phyloP scores from a whole-genome alignment of 176 grass and related monocot species.

The Themeda triandra region DNA sequence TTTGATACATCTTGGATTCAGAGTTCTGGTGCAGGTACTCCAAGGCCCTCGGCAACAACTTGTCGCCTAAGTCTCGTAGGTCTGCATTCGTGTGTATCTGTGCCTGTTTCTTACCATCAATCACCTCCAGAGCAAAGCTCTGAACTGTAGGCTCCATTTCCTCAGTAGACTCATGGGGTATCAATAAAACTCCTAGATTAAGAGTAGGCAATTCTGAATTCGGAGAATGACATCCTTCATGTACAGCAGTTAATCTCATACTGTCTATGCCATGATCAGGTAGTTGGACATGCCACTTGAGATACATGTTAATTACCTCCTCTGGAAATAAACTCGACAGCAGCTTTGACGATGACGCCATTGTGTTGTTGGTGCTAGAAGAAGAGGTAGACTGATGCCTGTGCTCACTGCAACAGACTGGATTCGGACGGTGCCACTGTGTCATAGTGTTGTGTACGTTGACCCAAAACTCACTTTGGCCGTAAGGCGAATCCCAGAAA shows the following conservation, averaged over 20 bases:
- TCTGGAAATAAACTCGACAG: background rate
- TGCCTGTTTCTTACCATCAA: background rate
- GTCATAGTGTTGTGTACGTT: conserved; percentile 17
- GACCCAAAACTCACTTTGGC: background rate
- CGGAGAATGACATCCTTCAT: background rate
- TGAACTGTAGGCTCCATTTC: background rate
- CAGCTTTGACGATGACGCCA: background rate
- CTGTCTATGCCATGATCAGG: background rate
- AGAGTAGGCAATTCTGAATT: background rate
- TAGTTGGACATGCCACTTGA: background rate
- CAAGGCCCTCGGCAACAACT: background rate
- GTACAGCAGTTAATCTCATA: background rate
- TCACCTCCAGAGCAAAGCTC: conserved; percentile 2
- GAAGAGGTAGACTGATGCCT: background rate
- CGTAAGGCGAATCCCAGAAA: background rate
- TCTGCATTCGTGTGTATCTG: background rate
- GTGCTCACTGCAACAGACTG: background rate
- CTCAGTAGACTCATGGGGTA: background rate
- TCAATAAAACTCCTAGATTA: background rate
- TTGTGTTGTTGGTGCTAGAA: background rate
- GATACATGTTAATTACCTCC: background rate
- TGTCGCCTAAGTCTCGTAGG: background rate
- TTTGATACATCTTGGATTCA: conserved; percentile 1
- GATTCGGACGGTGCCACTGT: background rate
- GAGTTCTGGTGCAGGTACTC: background rate